Base-by-base conservation (phyloP, 768 basidiomycete species). In the Phylloporus arenicola region DNA sequence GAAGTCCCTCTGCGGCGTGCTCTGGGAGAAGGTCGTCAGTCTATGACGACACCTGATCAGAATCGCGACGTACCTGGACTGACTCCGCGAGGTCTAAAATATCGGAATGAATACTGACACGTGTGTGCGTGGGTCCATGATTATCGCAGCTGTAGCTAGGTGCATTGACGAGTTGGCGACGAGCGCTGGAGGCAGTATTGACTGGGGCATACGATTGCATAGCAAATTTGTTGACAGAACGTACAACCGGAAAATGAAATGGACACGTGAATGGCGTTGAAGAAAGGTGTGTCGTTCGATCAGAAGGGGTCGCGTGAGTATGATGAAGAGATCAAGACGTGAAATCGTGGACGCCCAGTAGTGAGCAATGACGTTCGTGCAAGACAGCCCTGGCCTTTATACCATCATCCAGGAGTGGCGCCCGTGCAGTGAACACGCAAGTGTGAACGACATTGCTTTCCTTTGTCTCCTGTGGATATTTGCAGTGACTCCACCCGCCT, bases 1-100 rank as follows among this genome's bases (percentile, higher is more conserved):
- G 73, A 84, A 65, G 78, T 84, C 67, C 24, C 22, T 47, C 14
- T 17, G 27, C 3, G 33, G n/a, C 29, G n/a, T 13, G 19, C 37
- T 22, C 53, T 55, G 22, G 12, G 10, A 17, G 10, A 20, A 40
- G 19, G 17, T 4, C 7, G 3, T 60, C 31, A 52, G 27, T 6
- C 5, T 16, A n/a, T 14, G 30, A 31, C 16, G 8, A 34, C 8
- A 19, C 12, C 1, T 0, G 41, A 29, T 27, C 9, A 1, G 40
- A 22, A 47, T 20, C 17, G 5, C 7, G 4, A 29, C 37, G 6
- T 39, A 54, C 60, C 24, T 57, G 24, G n/a, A 9, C 20, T 8
- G 33, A 33, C 25, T 52, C 39, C 4, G 42, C 19, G 6, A 14
- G 4, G 13, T 22, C 27, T 19, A 14, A 12, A 7, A 30, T 11